Evolutionary conservation across 805 yeast genomes (phyloP), one percentile per base, ranked within the genome.

Genomic region (Candida andamanensis): DNA sequence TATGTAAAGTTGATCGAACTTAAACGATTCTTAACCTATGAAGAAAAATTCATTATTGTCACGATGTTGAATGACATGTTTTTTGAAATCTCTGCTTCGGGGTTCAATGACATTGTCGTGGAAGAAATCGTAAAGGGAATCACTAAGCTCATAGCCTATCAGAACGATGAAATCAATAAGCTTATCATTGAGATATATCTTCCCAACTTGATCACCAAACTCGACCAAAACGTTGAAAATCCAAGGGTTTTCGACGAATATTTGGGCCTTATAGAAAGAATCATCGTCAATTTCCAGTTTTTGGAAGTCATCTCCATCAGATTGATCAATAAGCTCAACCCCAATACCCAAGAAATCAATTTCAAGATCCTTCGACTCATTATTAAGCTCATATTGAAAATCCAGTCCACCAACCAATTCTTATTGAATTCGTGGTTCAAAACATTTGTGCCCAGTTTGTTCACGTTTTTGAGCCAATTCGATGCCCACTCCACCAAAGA

Each of bases 31-130:
- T 56, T 86, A 29, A 54, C 55, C 11, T 41, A 46, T 3, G 72
- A 73, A 32, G 95, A 86, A 43, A 52, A 74, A 17, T 71, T 76
- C 17, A 56, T 84, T 32, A 61, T 84, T 5, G 73, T 80, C 20
- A 84, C 76, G 42, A 76, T 79, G 44, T 59, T 85, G 22, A 76
- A 75, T 4, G 87, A 80, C 25, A 69, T 77, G 10, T 60, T 84
- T 6, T 30, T 42, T 5, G 36, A 32, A 4, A 35, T 45, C 12
- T 51, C 79, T n/a, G 77, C 69, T 40, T 63, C 56, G 9, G 37
- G 36, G 20, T 49, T 57, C 51, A 49, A 50, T 16, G 73, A 72
- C 24, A 63, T 72, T 15, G 68, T 84, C 1, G 65, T 72, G 24
- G 58, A 57, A 12, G 77, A 76, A 10, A 67, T 79, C 10, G 49